Conservation (phyloP, 1,139 yeast species). For the Yamadazyma siamensis region DNA sequence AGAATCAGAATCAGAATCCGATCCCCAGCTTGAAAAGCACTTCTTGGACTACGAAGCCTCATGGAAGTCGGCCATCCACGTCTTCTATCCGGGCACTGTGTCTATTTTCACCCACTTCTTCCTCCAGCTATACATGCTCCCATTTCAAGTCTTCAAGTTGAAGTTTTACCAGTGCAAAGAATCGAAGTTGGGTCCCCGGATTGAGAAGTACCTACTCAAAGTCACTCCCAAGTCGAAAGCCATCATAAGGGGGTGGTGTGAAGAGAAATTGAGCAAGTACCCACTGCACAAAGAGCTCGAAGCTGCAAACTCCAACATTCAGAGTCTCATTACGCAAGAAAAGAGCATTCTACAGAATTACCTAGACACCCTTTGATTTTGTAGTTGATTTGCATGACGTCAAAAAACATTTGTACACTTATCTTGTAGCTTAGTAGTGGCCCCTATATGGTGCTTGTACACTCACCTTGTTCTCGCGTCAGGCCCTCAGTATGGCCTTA, state of each 20-base stretch:
- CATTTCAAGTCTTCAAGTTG: slow-evolving; percentile 21
- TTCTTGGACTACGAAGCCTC: slow-evolving; percentile 21
- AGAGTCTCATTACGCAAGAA: no score
- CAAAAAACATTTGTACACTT: no score
- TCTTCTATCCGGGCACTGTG: slow-evolving; percentile 21
- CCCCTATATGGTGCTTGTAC: no score
- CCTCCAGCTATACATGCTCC: slow-evolving; percentile 22
- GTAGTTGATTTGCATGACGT: no score
- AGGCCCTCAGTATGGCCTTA: no score
- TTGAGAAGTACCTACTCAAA: slow-evolving; percentile 12
- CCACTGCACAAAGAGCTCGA: no score
- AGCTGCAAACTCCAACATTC: no score
- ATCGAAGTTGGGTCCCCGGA: slow-evolving; percentile 13
- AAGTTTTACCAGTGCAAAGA: slow-evolving; percentile 11
- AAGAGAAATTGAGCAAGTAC: slow-evolving; percentile 14
- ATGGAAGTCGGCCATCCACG: slow-evolving; percentile 27
- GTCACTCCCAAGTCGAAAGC: slow-evolving; percentile 10
- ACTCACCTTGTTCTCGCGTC: no score
- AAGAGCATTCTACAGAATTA: no score
- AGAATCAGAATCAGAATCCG: no score
- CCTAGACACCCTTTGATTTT: no score
- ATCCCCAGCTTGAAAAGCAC: slow-evolving; percentile 11
- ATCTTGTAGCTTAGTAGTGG: no score
- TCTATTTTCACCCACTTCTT: slow-evolving; percentile 26
- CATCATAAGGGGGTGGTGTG: slow-evolving; percentile 20